Base-by-base conservation (phyloP, 768 basidiomycete genomes). In the Mycena latifolia region DNA sequence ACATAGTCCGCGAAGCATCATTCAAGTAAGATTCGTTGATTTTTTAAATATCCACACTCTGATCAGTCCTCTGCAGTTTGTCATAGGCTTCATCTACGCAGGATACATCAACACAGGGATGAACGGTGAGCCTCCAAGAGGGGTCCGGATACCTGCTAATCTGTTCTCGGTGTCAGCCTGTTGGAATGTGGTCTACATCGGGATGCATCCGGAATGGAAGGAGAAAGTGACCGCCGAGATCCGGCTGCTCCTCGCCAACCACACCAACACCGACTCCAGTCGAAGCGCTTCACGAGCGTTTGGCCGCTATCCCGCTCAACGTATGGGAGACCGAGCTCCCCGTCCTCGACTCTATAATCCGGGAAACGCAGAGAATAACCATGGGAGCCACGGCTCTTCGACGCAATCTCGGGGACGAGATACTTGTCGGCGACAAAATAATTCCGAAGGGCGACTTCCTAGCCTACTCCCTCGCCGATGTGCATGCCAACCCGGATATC, bases 271-370 rank as follows among this genome's bases (percentile, higher is more conserved):
- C n/a, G 24, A 25, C 45, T 2, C 11, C 14, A 12, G n/a, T 7
- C n/a, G n/a, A n/a, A n/a, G 52, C 35, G 2, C 15, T 60, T 5
- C 48, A 60, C 58, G 28, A 41, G 14, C 58, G 58, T 24, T 46
- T 71, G n/a, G 33, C 69, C 18, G 18, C n/a, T 15, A 45, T 71
- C 28, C 70, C 70, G 2, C 5, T 68, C 10, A 35, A 33, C 27
- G 65, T 47, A 15, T 71, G 70, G 70, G 70, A 70, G 53, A 39
- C 52, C 11, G 63, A 65, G 24, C 33, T 69, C 53, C 69, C 69
- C 18, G 65, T 69, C 2, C 7, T 60, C n/a, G 70, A 71, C 24
- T 28, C 41, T 14, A 39, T 63, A 2, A 66, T 69, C 6, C 63
- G 64, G 15, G 70, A 71, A 24, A 69, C 68, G 2, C 57, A 69